Conservation (phyloP, 1,284 basidiomycete genomes). For the Rhizoctonia solani region DNA sequence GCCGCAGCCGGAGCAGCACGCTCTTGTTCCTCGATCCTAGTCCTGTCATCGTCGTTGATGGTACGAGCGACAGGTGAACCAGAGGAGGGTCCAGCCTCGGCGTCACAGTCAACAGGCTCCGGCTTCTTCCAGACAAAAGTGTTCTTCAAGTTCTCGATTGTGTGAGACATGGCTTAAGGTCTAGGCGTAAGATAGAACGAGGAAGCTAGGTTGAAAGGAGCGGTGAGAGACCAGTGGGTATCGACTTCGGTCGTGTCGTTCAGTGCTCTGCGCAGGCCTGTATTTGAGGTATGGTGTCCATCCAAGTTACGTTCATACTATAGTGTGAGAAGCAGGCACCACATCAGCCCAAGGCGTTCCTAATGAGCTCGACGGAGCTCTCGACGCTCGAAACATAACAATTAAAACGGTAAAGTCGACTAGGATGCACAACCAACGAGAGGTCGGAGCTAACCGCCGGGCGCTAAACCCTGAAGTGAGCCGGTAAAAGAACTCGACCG, state of each 20-base stretch:
- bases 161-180: slow-evolving; percentile 1
- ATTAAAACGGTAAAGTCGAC: not conserved
- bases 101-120: not conserved
- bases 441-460: slow-evolving; percentile 4
- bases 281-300: slow-evolving; percentile 10
- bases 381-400: not conserved
- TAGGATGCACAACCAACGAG: not conserved
- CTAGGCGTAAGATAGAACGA: too few species aligned
- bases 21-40: slow-evolving; percentile 8
- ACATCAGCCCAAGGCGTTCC: not conserved
- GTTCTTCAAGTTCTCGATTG: not conserved
- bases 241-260: slow-evolving; percentile 13
- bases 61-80: not conserved
- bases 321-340: slow-evolving; percentile 16
- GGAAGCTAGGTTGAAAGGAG: slow-evolving; percentile 14
- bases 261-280: not conserved
- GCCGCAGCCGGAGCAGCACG: not conserved
- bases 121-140: not conserved
- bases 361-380: slow-evolving; percentile 19
- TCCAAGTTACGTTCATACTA: not conserved
- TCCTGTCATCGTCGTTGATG: slow-evolving; percentile 21
- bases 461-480: slow-evolving; percentile 23
- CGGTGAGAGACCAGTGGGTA: slow-evolving; percentile 8
- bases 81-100: not conserved
- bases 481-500: slow-evolving; percentile 2